phyloP scores from a whole-genome alignment of 257 asterid species.

The Solanum okadae region DNA sequence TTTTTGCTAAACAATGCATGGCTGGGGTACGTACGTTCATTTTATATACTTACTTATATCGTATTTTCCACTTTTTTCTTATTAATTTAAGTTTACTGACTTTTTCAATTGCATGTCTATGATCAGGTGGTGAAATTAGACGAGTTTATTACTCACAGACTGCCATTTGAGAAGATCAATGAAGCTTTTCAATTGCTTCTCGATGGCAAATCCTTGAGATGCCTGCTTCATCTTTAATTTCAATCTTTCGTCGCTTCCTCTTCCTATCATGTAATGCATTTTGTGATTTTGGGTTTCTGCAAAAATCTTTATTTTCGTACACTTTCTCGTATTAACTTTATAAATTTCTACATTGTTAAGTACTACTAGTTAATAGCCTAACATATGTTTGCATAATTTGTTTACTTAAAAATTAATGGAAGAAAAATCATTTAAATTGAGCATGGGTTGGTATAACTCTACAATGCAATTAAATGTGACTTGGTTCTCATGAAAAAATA shows the following conservation, averaged over 20 bases:
- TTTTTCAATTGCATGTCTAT: not conserved
- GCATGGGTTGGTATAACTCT: not conserved
- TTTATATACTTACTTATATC: not conserved
- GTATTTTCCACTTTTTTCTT: not conserved
- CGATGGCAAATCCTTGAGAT: conserved; percentile 76
- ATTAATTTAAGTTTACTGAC: not conserved
- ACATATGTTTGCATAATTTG: not conserved
- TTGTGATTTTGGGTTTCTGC: too few species aligned
- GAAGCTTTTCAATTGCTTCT: conserved; percentile 62
- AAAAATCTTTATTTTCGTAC: not conserved
- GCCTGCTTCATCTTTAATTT: conserved; percentile 38
- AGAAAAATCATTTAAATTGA: not conserved
- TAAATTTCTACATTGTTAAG: not conserved
- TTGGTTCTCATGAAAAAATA: not conserved
- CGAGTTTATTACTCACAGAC: conserved; percentile 70
- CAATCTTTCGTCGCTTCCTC: not conserved
- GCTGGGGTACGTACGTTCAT: conserved; percentile 36
- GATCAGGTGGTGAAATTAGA: conserved; percentile 72
- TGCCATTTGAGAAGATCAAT: conserved; percentile 61
- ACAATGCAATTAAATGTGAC: not conserved
- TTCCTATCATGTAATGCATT: not conserved
- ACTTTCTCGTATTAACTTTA: not conserved
- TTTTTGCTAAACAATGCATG: conserved; percentile 53
- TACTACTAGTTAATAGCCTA: not conserved
- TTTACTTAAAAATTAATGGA: not conserved